Conservation (phyloP, 116 monocot species). For the Trichopus zeylanicus region DNA sequence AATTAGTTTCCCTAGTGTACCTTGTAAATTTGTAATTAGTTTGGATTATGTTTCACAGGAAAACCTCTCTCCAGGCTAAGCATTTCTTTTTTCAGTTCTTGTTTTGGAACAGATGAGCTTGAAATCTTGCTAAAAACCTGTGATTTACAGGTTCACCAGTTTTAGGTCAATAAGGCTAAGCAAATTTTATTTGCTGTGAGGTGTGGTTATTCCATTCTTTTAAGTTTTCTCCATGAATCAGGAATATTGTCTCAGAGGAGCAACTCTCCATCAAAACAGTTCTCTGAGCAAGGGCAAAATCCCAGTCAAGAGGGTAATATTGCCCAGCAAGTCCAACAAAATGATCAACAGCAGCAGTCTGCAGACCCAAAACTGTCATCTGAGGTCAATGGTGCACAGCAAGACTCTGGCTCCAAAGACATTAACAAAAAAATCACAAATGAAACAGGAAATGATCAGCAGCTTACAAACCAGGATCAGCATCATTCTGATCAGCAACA, state of each 20-base stretch:
- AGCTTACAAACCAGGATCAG: slow-evolving; percentile 8
- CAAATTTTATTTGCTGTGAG: background rate
- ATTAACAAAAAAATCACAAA: slow-evolving; percentile 13
- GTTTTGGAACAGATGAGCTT: no score
- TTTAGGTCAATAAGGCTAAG: no score
- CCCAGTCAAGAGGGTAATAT: slow-evolving; percentile 22
- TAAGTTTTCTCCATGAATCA: background rate
- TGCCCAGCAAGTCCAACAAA: slow-evolving; percentile 19
- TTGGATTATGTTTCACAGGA: no score
- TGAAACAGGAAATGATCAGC: slow-evolving; percentile 15
- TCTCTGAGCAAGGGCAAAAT: slow-evolving; percentile 26
- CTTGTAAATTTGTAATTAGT: no score
- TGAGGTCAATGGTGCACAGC: slow-evolving; percentile 14
- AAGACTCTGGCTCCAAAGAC: slow-evolving; percentile 9
- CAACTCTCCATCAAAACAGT: slow-evolving; percentile 26
- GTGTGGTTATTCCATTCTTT: no score
- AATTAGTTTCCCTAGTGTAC: no score
- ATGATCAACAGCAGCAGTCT: slow-evolving; percentile 25
- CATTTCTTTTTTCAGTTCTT: no score
- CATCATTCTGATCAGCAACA: slow-evolving; percentile 16
- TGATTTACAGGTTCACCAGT: no score
- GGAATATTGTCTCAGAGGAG: slow-evolving; percentile 19
- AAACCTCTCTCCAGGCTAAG: no score
- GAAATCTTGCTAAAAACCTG: no score
- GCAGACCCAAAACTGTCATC: slow-evolving; percentile 19